phyloP scores from a whole-genome alignment of 202 grass and related monocot genomes.

The Schoenoplectus tabernaemontani region DNA sequence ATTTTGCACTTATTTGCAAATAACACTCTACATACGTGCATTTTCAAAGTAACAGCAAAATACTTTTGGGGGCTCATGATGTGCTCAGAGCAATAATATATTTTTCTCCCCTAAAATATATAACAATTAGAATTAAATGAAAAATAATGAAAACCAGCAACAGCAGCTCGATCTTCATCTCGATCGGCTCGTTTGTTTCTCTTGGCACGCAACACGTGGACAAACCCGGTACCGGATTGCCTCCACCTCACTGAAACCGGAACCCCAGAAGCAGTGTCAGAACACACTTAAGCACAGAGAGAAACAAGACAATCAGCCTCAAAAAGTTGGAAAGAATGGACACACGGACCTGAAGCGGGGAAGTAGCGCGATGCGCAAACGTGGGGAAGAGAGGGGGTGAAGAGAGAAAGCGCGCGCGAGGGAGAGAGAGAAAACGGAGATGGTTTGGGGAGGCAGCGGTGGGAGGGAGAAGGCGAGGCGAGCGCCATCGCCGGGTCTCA shows the following conservation, averaged over 20 bases:
- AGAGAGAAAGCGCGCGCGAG: background rate
- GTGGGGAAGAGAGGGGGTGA: background rate
- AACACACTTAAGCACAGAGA: too few relatives aligned
- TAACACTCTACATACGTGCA: background rate
- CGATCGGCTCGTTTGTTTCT: slow-evolving; percentile 14
- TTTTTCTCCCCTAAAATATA: background rate
- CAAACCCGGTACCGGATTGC: slow-evolving; percentile 21
- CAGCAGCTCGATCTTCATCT: slow-evolving; percentile 34
- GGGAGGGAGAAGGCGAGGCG: slow-evolving; percentile 10
- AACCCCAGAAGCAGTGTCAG: background rate
- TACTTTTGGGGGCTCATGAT: background rate
- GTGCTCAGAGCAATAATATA: background rate
- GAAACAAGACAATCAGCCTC: background rate
- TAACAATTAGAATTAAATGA: background rate
- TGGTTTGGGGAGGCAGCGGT: too few relatives aligned
- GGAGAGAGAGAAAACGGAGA: slow-evolving; percentile 11
- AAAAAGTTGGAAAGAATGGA: background rate
- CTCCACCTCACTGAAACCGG: slow-evolving; percentile 28
- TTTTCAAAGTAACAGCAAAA: background rate
- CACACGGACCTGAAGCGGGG: background rate
- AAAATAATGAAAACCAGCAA: slow-evolving; percentile 29
- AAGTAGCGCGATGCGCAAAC: slow-evolving; percentile 8
- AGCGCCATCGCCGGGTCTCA: slow-evolving; percentile 6
- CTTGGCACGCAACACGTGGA: slow-evolving; percentile 19
- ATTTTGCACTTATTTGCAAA: too few relatives aligned